Evolutionary conservation across 2,329 filamentous ascomycete species (phyloP).

Genomic region (Verticillium longisporum): DNA sequence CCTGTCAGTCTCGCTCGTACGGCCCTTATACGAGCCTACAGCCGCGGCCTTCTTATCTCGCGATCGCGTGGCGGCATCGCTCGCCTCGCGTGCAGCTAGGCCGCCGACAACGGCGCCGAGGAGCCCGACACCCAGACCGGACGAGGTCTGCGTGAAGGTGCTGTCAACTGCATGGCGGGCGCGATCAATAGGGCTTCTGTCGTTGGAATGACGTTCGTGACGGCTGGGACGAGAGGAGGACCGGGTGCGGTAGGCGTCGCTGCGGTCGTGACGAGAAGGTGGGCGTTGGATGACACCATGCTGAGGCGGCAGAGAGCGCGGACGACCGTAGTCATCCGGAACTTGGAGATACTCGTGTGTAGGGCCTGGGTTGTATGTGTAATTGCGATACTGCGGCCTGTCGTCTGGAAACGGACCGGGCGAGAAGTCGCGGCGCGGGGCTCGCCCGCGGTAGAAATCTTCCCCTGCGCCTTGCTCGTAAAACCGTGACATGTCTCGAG

Average conservation of each 20-base stretch:
- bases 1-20: constrained; percentile 17
- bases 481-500: constrained; percentile 13
- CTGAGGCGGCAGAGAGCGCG: constrained; percentile 11
- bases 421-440: constrained; percentile 17
- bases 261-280: constrained; percentile 5
- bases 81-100: constrained; percentile 42
- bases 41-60: constrained; percentile 2
- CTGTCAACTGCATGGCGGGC: constrained; percentile 33
- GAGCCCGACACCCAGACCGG: constrained; percentile 43
- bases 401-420: constrained; percentile 19
- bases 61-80: constrained; percentile 25
- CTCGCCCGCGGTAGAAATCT: constrained; percentile 15
- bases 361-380: neutral
- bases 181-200: constrained; percentile 27
- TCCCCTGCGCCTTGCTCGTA: constrained; percentile 23
- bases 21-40: neutral
- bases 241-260: constrained; percentile 14
- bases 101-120: constrained; percentile 49
- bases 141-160: constrained; percentile 39
- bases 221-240: constrained; percentile 6
- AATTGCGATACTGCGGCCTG: neutral
- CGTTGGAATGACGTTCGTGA: neutral
- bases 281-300: neutral
- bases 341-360: neutral
- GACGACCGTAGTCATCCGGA: constrained; percentile 4